phyloP scores from a whole-genome alignment of 2,329 filamentous ascomycete species.

The Ophidiomyces ophidiicola region DNA sequence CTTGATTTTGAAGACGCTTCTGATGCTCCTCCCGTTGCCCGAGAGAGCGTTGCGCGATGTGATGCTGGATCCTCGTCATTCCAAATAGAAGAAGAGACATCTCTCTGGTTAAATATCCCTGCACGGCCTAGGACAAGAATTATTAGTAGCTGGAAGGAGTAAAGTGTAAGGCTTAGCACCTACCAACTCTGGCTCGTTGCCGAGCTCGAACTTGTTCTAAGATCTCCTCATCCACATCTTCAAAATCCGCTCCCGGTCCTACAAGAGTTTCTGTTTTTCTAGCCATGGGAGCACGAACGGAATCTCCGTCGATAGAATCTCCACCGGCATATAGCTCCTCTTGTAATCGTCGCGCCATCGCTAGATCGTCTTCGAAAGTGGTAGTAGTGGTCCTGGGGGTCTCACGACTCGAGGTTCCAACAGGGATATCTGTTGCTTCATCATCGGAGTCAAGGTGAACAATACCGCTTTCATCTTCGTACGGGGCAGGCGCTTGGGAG shows the following conservation, averaged over 20 bases:
- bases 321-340: conserved; percentile 70
- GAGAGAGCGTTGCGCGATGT: conserved; percentile 43
- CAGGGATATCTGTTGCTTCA: conserved; percentile 42
- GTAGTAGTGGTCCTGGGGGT: conserved; percentile 28
- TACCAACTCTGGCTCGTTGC: conserved; percentile 27
- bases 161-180: conserved; percentile 8
- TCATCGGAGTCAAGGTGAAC: conserved; percentile 71
- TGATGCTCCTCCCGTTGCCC: conserved; percentile 53
- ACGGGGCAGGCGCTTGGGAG: conserved; percentile 24
- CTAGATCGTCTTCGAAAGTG: conserved; percentile 76
- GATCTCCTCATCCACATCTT: conserved; percentile 49
- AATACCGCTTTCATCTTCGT: conserved; percentile 46
- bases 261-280: conserved; percentile 85
- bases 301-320: conserved; percentile 42
- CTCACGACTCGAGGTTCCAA: conserved; percentile 18
- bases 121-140: conserved; percentile 29
- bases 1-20: conserved; percentile 57
- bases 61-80: conserved; percentile 39
- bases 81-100: conserved; percentile 46
- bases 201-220: conserved; percentile 51
- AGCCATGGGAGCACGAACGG: conserved; percentile 78
- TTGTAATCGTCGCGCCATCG: conserved; percentile 81
- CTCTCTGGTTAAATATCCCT: conserved; percentile 59
- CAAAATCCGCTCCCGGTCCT: conserved; percentile 49
- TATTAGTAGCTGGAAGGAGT: background rate